phyloP scores from a whole-genome alignment of 352 stramenopile genomes.

The Globisporangium nodosum region DNA sequence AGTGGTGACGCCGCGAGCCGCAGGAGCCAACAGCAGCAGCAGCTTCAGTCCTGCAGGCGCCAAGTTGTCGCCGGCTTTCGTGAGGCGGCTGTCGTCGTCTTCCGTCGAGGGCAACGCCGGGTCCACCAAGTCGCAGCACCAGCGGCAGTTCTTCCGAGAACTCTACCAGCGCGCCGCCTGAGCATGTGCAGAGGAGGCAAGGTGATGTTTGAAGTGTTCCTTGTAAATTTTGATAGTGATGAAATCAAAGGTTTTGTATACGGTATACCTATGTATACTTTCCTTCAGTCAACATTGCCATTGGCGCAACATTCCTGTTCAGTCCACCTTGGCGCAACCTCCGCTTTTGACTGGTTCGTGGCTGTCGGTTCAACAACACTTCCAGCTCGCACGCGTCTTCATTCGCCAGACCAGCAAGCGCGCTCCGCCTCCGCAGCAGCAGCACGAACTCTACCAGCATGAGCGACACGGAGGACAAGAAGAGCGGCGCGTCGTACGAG shows the following conservation, averaged over 20 bases:
- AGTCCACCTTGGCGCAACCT: too few relatives aligned
- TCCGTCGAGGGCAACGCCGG: neutral
- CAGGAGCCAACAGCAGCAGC: too few relatives aligned
- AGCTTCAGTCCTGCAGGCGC: neutral
- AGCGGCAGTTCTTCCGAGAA: slow-evolving; percentile 30
- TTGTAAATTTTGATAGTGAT: too few relatives aligned
- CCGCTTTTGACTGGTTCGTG: too few relatives aligned
- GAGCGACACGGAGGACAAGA: slow-evolving; percentile 70
- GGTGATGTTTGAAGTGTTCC: neutral
- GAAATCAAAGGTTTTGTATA: too few relatives aligned
- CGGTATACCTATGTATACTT: too few relatives aligned
- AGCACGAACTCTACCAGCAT: slow-evolving; percentile 8
- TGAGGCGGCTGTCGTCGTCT: neutral
- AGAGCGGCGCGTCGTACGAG: slow-evolving; percentile 61
- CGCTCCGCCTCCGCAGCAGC: too few relatives aligned
- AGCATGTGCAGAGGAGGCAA: neutral
- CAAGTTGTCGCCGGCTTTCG: neutral
- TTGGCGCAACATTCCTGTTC: too few relatives aligned
- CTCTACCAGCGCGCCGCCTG: slow-evolving; percentile 11
- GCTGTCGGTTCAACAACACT: too few relatives aligned
- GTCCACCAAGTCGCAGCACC: slow-evolving; percentile 11
- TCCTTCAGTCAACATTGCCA: too few relatives aligned
- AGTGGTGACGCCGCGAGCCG: slow-evolving; percentile 7
- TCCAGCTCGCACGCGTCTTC: too few relatives aligned
- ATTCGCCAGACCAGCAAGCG: too few relatives aligned